Evolutionary conservation across 2,329 filamentous ascomycete species (phyloP).

Genomic region (Fusarium phyllophilum): DNA sequence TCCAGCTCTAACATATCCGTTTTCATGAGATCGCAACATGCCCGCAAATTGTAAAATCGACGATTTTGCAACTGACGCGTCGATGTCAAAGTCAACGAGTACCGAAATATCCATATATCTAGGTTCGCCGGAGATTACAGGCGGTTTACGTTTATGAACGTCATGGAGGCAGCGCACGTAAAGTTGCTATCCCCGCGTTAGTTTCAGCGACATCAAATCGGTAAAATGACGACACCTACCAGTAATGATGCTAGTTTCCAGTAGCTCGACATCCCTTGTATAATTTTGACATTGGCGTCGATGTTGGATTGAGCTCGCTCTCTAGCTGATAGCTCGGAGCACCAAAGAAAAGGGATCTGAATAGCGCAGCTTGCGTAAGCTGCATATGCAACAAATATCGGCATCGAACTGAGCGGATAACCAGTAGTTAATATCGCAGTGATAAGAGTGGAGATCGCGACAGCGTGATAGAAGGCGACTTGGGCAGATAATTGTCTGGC

Average conservation of each 20-base stretch:
- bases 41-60: background rate
- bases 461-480: background rate
- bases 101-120: background rate
- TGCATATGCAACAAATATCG: slow-evolving; percentile 1
- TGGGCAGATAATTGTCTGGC: background rate
- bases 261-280: background rate
- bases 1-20: background rate
- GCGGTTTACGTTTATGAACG: background rate
- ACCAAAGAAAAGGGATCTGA: slow-evolving; percentile 4
- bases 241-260: slow-evolving; percentile 2
- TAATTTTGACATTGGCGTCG: background rate
- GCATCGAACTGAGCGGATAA: fast-evolving
- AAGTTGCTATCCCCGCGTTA: background rate
- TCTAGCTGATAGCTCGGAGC: fast-evolving
- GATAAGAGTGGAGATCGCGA: background rate
- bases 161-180: background rate
- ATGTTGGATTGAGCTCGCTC: background rate
- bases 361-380: background rate
- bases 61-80: background rate
- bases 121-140: background rate
- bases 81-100: fast-evolving
- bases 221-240: fast-evolving
- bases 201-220: fast-evolving
- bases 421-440: fast-evolving
- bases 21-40: background rate